Base-by-base conservation (phyloP, 2,329 filamentous ascomycete genomes). In the Ceratocystis ficicola region DNA sequence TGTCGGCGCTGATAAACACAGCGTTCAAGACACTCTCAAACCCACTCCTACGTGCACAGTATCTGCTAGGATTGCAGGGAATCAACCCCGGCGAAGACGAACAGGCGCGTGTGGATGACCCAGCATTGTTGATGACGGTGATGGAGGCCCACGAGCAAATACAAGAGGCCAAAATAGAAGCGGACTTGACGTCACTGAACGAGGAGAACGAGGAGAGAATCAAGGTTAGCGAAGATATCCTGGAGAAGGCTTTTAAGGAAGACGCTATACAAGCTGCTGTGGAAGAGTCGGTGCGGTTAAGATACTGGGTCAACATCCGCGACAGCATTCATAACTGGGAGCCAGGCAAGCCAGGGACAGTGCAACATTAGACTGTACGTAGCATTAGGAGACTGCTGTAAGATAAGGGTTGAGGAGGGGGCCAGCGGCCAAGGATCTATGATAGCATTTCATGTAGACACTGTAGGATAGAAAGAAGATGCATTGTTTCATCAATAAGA, bases 231-330 rank as follows among this genome's bases (percentile, higher is more conserved):
- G 86, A 92, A 72, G 75, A 75, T 62, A 74, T 76, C 1, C 72
- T 97, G 28, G 88, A 82, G 60, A 71, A 74, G 65, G 83, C 85
- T 0, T 93, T 97, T 73, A 79, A 77, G 68, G 71, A 74, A 7
- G 88, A 87, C 62, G 83, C 93, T 72, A 73, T 89, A 48, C 80
- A 85, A 50, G 76, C 69, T 7, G 93, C 91, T 17, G 85, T 82
- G 76, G 75, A 73, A 68, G 90, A 95, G 80, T 86, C 86, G 59
- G 85, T 96, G 1, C 80, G 83, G 74, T 76, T 96, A 77, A 80
- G 90, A 74, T 97, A 96, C 78, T 96, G 93, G 93, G 82, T 88
- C 66, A 96, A 92, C 75, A 86, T 97, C 68, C 82, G 85, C 69
- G 88, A 95, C 75, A 88, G 86, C 60, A 77, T 96, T 72, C 79